Conservation (phyloP, 352 stramenopile species). For the Globisporangium irregulare region DNA sequence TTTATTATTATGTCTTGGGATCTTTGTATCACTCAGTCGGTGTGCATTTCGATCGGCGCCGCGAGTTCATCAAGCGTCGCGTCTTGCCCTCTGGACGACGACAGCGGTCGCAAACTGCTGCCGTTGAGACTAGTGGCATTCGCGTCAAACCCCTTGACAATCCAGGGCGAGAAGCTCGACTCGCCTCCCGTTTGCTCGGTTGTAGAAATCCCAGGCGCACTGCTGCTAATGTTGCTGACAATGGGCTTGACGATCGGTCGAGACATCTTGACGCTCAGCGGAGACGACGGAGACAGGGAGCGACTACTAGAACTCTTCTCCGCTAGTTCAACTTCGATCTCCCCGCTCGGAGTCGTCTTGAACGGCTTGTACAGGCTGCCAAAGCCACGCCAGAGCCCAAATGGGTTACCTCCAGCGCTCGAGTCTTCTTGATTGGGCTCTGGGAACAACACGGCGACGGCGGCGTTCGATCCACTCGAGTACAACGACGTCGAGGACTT, state of each 20-base stretch:
- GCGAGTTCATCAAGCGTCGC: slow-evolving; percentile 18
- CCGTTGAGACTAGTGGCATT: not conserved
- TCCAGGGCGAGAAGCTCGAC: slow-evolving; percentile 15
- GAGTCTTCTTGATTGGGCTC: slow-evolving; percentile 8
- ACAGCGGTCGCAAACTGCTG: not conserved
- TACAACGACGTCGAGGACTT: slow-evolving; percentile 1
- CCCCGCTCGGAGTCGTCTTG: not conserved
- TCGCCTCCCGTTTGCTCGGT: not conserved
- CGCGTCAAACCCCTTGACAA: slow-evolving; percentile 13
- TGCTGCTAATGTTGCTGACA: not conserved
- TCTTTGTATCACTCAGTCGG: not conserved
- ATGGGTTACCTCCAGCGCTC: not conserved
- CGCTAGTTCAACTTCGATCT: slow-evolving; percentile 12
- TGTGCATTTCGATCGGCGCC: slow-evolving; percentile 17
- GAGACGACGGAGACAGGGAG: not conserved
- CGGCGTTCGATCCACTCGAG: not conserved
- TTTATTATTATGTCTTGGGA: not conserved
- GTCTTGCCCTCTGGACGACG: slow-evolving; percentile 5
- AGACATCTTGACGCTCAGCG: slow-evolving; percentile 14
- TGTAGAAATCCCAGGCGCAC: not conserved
- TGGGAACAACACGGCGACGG: slow-evolving; percentile 7
- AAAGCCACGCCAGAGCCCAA: slow-evolving; percentile 18
- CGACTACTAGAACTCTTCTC: not conserved
- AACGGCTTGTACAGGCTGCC: slow-evolving; percentile 16
- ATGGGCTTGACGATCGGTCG: slow-evolving; percentile 19